Conservation (phyloP, 495 filamentous ascomycete genomes). For the Beverwykella pulmonaria region DNA sequence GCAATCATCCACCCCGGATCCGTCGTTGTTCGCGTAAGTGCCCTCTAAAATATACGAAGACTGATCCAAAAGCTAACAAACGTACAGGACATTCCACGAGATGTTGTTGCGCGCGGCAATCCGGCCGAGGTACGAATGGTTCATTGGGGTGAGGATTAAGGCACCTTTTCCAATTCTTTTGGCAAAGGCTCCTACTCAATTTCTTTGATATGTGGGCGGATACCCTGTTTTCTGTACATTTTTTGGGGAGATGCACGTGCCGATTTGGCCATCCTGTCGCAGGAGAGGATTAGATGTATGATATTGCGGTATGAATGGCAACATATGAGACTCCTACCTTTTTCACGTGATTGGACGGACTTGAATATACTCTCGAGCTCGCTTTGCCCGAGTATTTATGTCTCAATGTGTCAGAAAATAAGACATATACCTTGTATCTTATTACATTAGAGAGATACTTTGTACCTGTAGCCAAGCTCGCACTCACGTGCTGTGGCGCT, state of each 20-base stretch:
- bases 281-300: not conserved
- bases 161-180: not conserved
- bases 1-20: slow-evolving; percentile 45
- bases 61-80: slow-evolving; percentile 4
- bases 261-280: not conserved
- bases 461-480: too few relatives aligned
- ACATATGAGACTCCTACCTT: not conserved
- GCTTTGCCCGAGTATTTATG: too few relatives aligned
- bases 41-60: not conserved
- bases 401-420: too few relatives aligned
- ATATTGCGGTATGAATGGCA: not conserved
- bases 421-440: too few relatives aligned
- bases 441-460: too few relatives aligned
- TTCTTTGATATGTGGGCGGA: slow-evolving; percentile 10
- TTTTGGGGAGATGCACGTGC: not conserved
- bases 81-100: slow-evolving; percentile 61
- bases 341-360: too few relatives aligned
- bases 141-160: slow-evolving; percentile 41
- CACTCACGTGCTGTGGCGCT: too few relatives aligned
- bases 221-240: slow-evolving; percentile 29
- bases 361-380: too few relatives aligned
- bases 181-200: not conserved
- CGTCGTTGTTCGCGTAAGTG: slow-evolving; percentile 48
- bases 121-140: slow-evolving; percentile 62
- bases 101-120: slow-evolving; percentile 64